Conservation (phyloP, 352 stramenopile species). For the Globisporangium rhizosaccharum region DNA sequence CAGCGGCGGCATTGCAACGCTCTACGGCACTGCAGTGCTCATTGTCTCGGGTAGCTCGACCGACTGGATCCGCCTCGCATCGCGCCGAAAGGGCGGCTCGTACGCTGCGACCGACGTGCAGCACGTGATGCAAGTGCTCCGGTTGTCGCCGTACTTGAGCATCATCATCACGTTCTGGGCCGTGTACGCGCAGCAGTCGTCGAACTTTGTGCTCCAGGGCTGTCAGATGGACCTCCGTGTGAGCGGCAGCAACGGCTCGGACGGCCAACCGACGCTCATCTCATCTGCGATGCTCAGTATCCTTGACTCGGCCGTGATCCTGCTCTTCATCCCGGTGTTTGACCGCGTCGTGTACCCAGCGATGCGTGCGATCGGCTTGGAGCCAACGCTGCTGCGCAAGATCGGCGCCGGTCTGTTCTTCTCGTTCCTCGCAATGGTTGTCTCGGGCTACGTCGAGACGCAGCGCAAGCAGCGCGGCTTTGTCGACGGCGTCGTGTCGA, state of each 20-base stretch:
- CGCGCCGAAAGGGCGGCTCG: constrained; percentile 41
- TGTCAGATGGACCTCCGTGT: constrained; percentile 90
- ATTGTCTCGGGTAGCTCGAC: constrained; percentile 57
- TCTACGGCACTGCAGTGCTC: constrained; percentile 70
- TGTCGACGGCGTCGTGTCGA: constrained; percentile 49
- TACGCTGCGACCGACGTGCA: constrained; percentile 58
- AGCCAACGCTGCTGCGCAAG: constrained; percentile 81
- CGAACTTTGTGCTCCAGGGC: constrained; percentile 83
- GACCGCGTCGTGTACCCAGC: constrained; percentile 79
- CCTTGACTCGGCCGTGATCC: constrained; percentile 84
- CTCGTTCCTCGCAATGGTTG: constrained; percentile 67
- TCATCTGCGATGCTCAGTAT: constrained; percentile 85
- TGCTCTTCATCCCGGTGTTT: constrained; percentile 89
- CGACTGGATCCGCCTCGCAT: constrained; percentile 51
- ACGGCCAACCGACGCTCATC: constrained; percentile 38
- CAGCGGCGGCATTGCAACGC: constrained; percentile 35
- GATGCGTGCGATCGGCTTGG: constrained; percentile 53
- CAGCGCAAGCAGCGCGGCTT: constrained; percentile 52
- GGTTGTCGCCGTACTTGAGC: constrained; percentile 74
- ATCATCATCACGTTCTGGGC: constrained; percentile 86
- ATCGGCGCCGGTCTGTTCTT: constrained; percentile 86
- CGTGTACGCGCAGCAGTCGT: constrained; percentile 78
- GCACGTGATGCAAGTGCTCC: constrained; percentile 71
- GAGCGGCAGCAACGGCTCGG: constrained; percentile 12
- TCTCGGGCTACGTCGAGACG: constrained; percentile 64